phyloP scores from a whole-genome alignment of 106 monocot species.

The Dendrobium catenatum region DNA sequence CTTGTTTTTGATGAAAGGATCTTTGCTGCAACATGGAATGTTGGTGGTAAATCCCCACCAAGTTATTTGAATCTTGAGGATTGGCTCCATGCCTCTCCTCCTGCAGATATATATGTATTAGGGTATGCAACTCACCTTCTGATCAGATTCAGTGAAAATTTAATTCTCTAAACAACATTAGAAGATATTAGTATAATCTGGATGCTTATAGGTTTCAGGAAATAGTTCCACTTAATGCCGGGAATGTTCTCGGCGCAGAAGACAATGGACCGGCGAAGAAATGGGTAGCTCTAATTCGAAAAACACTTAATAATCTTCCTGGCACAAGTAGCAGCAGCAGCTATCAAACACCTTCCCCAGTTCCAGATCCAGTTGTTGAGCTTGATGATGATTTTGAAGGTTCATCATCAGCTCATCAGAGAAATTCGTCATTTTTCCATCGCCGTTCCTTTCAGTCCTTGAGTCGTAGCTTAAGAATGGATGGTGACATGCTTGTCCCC shows the following conservation, averaged over 20 bases:
- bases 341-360: conserved; percentile 47
- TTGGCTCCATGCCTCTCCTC: conserved; percentile 74
- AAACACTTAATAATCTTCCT: conserved; percentile 54
- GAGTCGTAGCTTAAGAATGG: conserved; percentile 58
- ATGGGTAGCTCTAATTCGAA: conserved; percentile 61
- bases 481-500: conserved; percentile 28
- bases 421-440: conserved; percentile 44
- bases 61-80: conserved; percentile 62
- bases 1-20: conserved; percentile 31
- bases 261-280: conserved; percentile 75
- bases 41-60: conserved; percentile 73
- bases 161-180: not conserved
- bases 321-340: conserved; percentile 26
- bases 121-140: conserved; percentile 29
- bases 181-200: not conserved
- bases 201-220: conserved; percentile 59
- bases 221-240: conserved; percentile 87
- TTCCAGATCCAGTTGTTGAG: conserved; percentile 46
- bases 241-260: conserved; percentile 76
- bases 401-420: conserved; percentile 33
- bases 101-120: conserved; percentile 76
- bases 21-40: conserved; percentile 90
- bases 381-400: conserved; percentile 73
- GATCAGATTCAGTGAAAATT: not conserved
- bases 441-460: conserved; percentile 55